Base-by-base conservation (phyloP, 345 rosid species). In the Luvunga scandens region DNA sequence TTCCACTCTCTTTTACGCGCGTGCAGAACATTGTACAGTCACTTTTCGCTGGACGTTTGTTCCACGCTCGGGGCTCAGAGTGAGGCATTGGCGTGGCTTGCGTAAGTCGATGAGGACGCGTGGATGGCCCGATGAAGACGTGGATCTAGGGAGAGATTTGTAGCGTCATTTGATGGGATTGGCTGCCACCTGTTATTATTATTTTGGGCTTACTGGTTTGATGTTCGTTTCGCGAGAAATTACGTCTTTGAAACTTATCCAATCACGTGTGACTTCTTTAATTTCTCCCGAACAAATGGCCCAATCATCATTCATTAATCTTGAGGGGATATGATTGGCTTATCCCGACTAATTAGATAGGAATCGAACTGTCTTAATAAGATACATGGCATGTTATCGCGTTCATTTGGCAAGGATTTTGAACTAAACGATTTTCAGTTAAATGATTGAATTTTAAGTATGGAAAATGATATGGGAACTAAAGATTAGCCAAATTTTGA, bases 111-210 rank as follows among this genome's bases (percentile, higher is more conserved):
- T 30, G 64, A 45, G 31, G 83, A 85, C 86, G 75, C 84, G 88
- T 83, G 88, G 82, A 67, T 48, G 81, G 78, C 65, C 57, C 7
- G 77, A 78, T 69, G 71, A 36, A 39, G 66, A 81, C 66, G 77
- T 34, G 69, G 81, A 82, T 79, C 79, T 72, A 3, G 19, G 36
- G 5, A 55, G 36, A 72, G 74, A 72, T 72, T 25, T 48, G 12
- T 25, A 6, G 50, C 53, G 76, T 57, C 24, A 36, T 59, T 42
- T 34, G 50, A 31, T 2, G 30, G 5, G 28, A 33, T 56, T 24
- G 64, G 31, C 50, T 16, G 28, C 30, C 66, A 36, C 66, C 30
- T 72, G 64, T 7, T 71, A 4, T 1, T 18, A 9, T 34, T 45
- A 8, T 38, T 36, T 22, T 59, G 27, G 4, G 27, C 24, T 59